Evolutionary conservation across 768 basidiomycete species (phyloP).

Genomic region (Boletus vermiculosoides): DNA sequence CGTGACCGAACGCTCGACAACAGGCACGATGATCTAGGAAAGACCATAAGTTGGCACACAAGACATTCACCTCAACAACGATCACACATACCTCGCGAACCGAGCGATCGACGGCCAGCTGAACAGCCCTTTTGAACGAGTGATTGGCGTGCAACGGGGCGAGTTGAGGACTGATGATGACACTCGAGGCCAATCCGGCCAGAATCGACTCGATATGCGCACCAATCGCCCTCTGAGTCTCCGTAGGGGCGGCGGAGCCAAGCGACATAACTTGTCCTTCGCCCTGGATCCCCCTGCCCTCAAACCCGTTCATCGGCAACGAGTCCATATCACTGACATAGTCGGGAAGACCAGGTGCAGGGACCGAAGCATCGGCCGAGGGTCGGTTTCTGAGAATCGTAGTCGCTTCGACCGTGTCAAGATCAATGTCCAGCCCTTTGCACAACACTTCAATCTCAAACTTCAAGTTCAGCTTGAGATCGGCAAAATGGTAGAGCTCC

Average conservation of each 20-base stretch:
- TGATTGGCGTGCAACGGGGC: constrained; percentile 74
- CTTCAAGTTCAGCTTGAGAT: constrained; percentile 93
- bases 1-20: constrained; percentile 96
- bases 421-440: constrained; percentile 84
- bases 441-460: constrained; percentile 98
- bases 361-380: constrained; percentile 47
- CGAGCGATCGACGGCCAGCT: constrained; percentile 88
- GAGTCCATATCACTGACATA: constrained; percentile 80
- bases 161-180: constrained; percentile 77
- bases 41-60: not conserved
- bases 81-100: constrained; percentile 75
- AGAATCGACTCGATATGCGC: constrained; percentile 83
- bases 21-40: constrained; percentile 85
- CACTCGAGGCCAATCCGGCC: constrained; percentile 61
- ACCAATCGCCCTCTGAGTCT: constrained; percentile 65
- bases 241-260: constrained; percentile 57
- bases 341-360: constrained; percentile 66
- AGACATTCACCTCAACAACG: not conserved
- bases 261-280: constrained; percentile 66
- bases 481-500: constrained; percentile 96
- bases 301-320: constrained; percentile 72
- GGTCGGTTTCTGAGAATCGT: constrained; percentile 79
- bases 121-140: constrained; percentile 86
- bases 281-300: constrained; percentile 44
- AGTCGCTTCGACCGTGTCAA: constrained; percentile 82